phyloP scores from a whole-genome alignment of 345 rosid species.

The Barbarea vulgaris region DNA sequence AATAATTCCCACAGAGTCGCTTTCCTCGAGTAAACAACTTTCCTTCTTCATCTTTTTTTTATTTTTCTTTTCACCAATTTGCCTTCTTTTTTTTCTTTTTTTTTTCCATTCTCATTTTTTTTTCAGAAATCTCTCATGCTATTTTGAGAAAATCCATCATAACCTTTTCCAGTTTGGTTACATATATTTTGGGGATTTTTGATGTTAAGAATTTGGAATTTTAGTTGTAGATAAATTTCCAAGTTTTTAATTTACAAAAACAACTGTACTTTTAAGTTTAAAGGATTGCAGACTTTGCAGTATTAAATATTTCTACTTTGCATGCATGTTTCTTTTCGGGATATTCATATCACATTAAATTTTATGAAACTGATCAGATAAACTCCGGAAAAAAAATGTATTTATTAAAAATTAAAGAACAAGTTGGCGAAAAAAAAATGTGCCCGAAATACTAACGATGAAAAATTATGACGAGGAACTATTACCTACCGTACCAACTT shows the following conservation, averaged over 20 bases:
- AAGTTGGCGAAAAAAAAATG: too few relatives aligned
- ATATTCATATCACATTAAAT: background rate
- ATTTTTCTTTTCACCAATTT: too few relatives aligned
- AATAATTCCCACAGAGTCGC: constrained; percentile 14
- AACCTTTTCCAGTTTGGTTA: background rate
- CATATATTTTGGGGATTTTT: background rate
- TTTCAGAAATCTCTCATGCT: background rate
- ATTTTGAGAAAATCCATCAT: background rate
- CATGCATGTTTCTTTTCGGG: background rate
- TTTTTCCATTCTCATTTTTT: background rate
- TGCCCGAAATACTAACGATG: background rate
- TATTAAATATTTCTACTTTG: background rate
- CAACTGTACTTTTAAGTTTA: background rate
- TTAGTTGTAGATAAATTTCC: background rate
- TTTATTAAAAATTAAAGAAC: background rate
- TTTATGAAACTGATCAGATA: background rate
- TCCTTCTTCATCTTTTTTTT: background rate
- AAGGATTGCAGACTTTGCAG: background rate
- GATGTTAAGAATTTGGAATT: background rate
- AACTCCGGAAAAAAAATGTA: background rate
- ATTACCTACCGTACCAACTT: background rate
- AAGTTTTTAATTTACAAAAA: too few relatives aligned
- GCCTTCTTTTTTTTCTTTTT: background rate
- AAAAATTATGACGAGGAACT: background rate
- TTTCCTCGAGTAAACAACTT: background rate